Evolutionary conservation across 1,139 yeast species (phyloP).

Genomic region (Taiozyma onychis): DNA sequence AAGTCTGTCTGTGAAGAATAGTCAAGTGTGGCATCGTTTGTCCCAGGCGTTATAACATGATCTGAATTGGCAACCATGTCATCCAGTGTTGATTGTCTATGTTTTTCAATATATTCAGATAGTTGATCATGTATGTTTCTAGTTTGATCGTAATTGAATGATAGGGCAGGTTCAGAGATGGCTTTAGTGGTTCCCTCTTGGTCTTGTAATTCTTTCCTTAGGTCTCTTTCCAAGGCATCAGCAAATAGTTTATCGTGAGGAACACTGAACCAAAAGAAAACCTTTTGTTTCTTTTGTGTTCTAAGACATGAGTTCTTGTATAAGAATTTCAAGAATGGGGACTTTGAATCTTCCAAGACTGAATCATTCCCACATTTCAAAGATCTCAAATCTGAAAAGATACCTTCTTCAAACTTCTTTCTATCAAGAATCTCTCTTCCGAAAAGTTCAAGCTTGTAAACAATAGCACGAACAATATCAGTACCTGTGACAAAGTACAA

Average conservation of each 20-base stretch:
- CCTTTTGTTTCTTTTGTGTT: constrained; percentile 96
- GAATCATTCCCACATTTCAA: constrained; percentile 88
- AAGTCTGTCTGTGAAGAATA: background rate
- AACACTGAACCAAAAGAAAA: constrained; percentile 94
- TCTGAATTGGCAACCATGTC: constrained; percentile 1
- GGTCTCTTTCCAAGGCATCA: constrained; percentile 90
- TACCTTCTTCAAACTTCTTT: constrained; percentile 95
- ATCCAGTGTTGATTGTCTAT: constrained; percentile 19
- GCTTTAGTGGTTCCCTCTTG: constrained; percentile 60
- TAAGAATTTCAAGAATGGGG: constrained; percentile 77
- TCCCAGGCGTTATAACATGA: background rate
- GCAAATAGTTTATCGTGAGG: constrained; percentile 91
- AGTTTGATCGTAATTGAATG: constrained; percentile 48
- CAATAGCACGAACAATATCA: constrained; percentile 88
- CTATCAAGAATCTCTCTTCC: constrained; percentile 82
- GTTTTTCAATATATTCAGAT: constrained; percentile 38
- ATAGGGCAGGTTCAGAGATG: constrained; percentile 53
- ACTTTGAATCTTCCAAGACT: constrained; percentile 80
- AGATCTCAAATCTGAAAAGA: constrained; percentile 84
- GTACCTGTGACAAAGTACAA: constrained; percentile 91
- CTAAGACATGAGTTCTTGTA: constrained; percentile 84
- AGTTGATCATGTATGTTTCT: constrained; percentile 44
- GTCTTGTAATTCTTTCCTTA: constrained; percentile 64
- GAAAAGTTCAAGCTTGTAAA: constrained; percentile 84
- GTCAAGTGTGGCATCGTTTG: background rate